Base-by-base conservation (phyloP, 257 asterid genomes). In the Rhazya stricta region DNA sequence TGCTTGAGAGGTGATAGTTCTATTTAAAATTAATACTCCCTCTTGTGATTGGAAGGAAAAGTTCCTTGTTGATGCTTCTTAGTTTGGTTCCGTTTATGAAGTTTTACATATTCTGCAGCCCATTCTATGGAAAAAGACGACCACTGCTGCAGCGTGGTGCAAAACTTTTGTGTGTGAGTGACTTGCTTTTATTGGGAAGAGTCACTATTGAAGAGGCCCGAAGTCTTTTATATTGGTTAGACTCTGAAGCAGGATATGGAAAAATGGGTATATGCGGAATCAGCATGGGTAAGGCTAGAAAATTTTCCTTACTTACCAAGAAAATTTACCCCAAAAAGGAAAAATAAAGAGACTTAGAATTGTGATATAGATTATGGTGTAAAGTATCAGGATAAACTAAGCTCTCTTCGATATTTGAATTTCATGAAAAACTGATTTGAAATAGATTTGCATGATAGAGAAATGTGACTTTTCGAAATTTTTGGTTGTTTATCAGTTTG, bases 201-300 rank as follows among this genome's bases (percentile, higher is more conserved):
- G 98, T 80, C 63, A 95, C 99, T 73, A 92, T 95, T 9, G 99
- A 95, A 78, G 99, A 95, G 82, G 91, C 99, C 46, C 88, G 94
- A 60, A 86, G 98, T 86, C 96, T 95, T 76, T 79, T 95, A 71
- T 78, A 92, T 77, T 95, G 98, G 98, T 79, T 92, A 79, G 99
- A 95, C 81, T 69, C 71, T 61, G 97, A 95, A 83, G 96, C 80
- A 11, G 99, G 99, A 43, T 92, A 76, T 3, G 99, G 99, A 23
- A 95, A 95, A 84, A 85, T 92, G 92, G 99, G 99, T 29, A 83
- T 95, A 25, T 95, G 99, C 75, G 98, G 99, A 74, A 92, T 95
- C 68, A 92, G 99, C 88, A 95, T 95, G 99, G 99, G 98, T 95
- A 89, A 82, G 81, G 41, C 25, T 69, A 29, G 18, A 27, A 42